phyloP scores from a whole-genome alignment of 2,329 filamentous ascomycete genomes.

The Cladosporium sphaerospermum region DNA sequence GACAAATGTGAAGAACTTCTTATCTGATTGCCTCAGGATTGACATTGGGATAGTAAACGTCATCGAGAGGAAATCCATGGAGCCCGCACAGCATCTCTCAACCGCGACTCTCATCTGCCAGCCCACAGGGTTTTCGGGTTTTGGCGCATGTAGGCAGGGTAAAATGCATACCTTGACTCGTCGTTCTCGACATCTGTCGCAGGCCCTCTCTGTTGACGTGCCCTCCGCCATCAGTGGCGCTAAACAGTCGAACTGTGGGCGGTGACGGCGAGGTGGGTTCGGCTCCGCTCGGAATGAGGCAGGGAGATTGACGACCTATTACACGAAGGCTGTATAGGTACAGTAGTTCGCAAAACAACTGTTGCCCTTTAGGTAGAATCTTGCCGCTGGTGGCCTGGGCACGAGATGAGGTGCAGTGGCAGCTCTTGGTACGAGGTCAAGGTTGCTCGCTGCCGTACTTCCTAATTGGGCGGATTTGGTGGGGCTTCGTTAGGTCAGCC shows the following conservation, averaged over 20 bases:
- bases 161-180: conserved; percentile 26
- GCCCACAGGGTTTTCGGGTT: not conserved
- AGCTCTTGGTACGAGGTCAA: no score
- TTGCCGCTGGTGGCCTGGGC: not conserved
- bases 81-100: no score
- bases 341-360: not conserved
- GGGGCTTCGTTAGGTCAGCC: no score
- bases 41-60: not conserved
- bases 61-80: not conserved
- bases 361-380: not conserved
- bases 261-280: not conserved
- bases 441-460: no score
- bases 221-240: conserved; percentile 2
- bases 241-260: conserved; percentile 7
- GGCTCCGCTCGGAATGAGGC: conserved; percentile 8
- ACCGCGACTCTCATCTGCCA: no score
- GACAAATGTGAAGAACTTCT: no score
- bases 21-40: no score
- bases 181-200: conserved; percentile 29
- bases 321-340: not conserved
- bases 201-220: conserved; percentile 23
- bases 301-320: not conserved
- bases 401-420: conserved; percentile 7
- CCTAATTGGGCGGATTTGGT: no score
- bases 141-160: not conserved